Base-by-base conservation (phyloP, 164 flowering plant species). In the Nymphaea thermarum region DNA sequence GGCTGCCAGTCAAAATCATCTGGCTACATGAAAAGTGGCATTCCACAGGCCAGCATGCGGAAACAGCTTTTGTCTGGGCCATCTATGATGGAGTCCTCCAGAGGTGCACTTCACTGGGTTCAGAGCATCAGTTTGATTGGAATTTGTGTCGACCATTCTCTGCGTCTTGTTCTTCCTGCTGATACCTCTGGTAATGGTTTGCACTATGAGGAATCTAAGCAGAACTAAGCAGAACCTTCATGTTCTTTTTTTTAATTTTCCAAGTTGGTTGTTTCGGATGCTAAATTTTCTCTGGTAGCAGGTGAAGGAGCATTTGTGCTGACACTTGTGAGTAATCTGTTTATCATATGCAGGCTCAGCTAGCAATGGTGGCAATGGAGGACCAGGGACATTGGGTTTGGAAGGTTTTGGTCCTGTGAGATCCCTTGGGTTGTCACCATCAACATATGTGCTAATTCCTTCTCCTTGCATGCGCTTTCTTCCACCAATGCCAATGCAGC, bases 401-500 rank as follows among this genome's bases (percentile, higher is more conserved):
- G 99, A 91, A 79, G 99, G 96, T 4, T 90, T 86, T 70, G 83
- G 88, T 66, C 89, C 96, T 60, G 93, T 95, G 1, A 91, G 81
- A 70, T 87, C 98, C 64, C 90, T 91, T 69, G 99, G 96, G 61
- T 87, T 96, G 0, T 73, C 88, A 43, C 68, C 92, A 25, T 78
- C 88, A 14, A 80, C 98, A 10, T 92, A 86, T 72, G 73, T 95
- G 65, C 42, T 90, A 10, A 84, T 90, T 41, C 99, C 99, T 14
- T 91, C 96, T 62, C 89, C 93, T 43, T 86, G 88, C 75, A 85
- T 92, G 89, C 93, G 86, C 55, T 95, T 82, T 75, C 89, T 95
- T 16, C 88, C 96, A 65, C 86, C 96, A 2, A 61, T 72, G 8
- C 90, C 96, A 43, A 85, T 90, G 70, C 99, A 95, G 80, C 98